Percentiles rank a stretch among this genome's conserved stretches.
Evolutionary conservation across 441 rosid species (phyloP).

Genomic region (Erodium trifolium): DNA sequence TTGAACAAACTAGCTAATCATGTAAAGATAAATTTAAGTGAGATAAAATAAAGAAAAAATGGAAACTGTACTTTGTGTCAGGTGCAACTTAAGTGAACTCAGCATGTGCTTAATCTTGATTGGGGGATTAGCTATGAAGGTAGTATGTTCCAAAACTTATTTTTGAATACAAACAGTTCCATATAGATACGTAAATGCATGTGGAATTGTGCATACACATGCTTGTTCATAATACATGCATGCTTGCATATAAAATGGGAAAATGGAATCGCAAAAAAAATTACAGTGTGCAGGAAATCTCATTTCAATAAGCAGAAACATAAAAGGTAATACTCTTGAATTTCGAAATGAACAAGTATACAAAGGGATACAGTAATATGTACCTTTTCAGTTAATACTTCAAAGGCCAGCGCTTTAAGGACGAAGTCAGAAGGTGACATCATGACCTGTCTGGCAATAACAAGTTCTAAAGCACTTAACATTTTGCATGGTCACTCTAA

Average conservation of each 20-base stretch:
- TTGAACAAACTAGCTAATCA: not conserved
- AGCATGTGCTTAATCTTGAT: not conserved
- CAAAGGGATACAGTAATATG: not conserved
- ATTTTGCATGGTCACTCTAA: conserved; percentile 4
- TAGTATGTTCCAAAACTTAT: not conserved
- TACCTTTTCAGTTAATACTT: not conserved
- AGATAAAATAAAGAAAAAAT: not conserved
- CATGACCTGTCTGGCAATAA: not conserved
- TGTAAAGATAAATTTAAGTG: conserved; percentile 3
- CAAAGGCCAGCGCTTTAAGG: not conserved
- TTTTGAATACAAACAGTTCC: not conserved
- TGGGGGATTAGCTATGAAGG: not conserved
- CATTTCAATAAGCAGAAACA: not conserved
- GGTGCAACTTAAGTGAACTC: conserved; percentile 1
- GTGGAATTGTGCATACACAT: not conserved
- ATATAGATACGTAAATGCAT: not conserved
- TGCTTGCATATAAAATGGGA: not conserved
- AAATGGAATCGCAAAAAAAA: not conserved
- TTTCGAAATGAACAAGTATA: not conserved
- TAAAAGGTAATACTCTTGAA: not conserved
- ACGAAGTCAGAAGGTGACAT: not conserved
- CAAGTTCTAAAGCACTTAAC: not conserved
- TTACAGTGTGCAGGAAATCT: not conserved
- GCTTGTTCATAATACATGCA: not conserved
- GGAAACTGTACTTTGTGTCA: not conserved